Conservation (phyloP, 1,139 yeast species). For the Meyerozyma smithsonii region DNA sequence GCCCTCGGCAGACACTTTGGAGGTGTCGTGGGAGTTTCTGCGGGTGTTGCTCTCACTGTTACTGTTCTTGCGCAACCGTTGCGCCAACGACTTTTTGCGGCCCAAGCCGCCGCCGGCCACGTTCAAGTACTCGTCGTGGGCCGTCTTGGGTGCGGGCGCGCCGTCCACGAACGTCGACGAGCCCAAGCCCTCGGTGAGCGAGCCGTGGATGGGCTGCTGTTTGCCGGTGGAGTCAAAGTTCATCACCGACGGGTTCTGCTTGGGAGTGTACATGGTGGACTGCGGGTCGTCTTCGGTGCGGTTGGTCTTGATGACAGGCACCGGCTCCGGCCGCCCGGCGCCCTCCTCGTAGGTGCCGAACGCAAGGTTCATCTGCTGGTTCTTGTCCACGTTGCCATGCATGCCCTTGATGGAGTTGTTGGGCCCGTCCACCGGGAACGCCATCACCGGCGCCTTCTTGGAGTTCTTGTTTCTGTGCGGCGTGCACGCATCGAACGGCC, state of each 20-base stretch:
- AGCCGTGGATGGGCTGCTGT: conserved; percentile 77
- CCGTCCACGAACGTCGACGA: conserved; percentile 92
- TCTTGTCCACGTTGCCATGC: conserved; percentile 39
- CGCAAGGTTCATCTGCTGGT: conserved; percentile 56
- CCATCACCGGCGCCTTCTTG: conserved; percentile 86
- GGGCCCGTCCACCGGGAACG: conserved; percentile 94
- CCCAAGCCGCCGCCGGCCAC: conserved; percentile 39
- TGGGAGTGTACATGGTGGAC: conserved; percentile 25
- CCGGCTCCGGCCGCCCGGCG: background rate
- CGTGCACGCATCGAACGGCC: conserved; percentile 97
- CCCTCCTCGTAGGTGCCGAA: conserved; percentile 46
- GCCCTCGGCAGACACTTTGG: conserved; percentile 11
- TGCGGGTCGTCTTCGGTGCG: conserved; percentile 6
- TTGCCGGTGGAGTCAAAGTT: conserved; percentile 69
- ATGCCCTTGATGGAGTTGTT: conserved; percentile 78
- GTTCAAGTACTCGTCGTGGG: conserved; percentile 23
- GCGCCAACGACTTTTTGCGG: conserved; percentile 74
- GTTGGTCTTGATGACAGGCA: conserved; percentile 7
- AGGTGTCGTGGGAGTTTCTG: conserved; percentile 31
- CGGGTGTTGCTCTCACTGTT: conserved; percentile 29
- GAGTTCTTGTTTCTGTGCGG: conserved; percentile 87
- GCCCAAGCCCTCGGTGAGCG: conserved; percentile 82
- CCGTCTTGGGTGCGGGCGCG: conserved; percentile 75
- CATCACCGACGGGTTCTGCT: conserved; percentile 48
- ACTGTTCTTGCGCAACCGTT: conserved; percentile 52